A percentile compares a stretch with the other conserved stretches of the same genome.
phyloP scores from a whole-genome alignment of 75 land plant species.

The Selaginella tamariscina region DNA sequence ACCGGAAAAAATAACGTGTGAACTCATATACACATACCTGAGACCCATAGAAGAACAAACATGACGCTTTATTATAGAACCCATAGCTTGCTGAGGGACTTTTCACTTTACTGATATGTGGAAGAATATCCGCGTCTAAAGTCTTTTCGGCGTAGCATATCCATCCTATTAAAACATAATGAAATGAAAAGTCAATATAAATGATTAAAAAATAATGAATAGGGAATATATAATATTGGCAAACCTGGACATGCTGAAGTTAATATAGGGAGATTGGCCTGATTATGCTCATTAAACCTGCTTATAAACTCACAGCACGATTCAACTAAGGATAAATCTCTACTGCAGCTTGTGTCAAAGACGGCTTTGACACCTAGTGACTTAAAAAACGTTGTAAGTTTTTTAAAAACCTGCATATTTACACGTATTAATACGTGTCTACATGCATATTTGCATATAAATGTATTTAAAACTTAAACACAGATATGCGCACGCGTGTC shows the following conservation, averaged over 20 bases:
- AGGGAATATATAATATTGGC: no score
- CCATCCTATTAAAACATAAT: constrained; percentile 54
- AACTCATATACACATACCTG: constrained; percentile 23
- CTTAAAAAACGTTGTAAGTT: constrained; percentile 76
- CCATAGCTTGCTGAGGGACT: constrained; percentile 96
- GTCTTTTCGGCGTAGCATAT: constrained; percentile 99
- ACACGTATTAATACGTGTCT: not conserved
- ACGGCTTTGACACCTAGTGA: constrained; percentile 89
- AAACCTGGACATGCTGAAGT: constrained; percentile 95
- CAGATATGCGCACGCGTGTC: no score
- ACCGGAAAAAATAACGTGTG: not conserved
- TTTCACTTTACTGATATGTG: constrained; percentile 82
- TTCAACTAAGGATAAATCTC: constrained; percentile 87
- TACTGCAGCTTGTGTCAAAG: constrained; percentile 93
- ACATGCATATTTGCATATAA: no score
- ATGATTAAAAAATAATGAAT: not conserved
- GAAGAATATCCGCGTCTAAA: constrained; percentile 78
- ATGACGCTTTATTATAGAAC: constrained; percentile 65
- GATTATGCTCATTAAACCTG: constrained; percentile 29
- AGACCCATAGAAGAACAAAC: constrained; percentile 44
- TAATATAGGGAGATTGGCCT: constrained; percentile 48
- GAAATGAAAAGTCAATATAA: not conserved
- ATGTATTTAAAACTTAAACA: no score
- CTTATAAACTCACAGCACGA: constrained; percentile 73
- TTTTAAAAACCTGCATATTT: constrained; percentile 60